These are phyloP conservation scores for Wickerhamomyces alni DNA, from an alignment of 805 yeast genomes.

Conservation along the genomic window DNA sequence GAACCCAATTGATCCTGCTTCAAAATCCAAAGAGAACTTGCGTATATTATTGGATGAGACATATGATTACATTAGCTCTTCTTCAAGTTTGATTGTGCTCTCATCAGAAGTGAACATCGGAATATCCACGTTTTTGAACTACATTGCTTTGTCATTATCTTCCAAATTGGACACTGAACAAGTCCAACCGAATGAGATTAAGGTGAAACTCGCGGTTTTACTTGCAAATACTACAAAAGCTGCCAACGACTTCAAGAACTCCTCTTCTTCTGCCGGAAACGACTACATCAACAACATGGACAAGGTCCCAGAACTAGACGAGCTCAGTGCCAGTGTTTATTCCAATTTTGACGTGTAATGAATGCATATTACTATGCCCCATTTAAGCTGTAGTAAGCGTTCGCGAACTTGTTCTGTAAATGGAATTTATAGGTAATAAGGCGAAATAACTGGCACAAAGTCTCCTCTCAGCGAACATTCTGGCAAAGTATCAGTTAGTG, in stretches of 20 bases:
- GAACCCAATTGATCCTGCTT: slow-evolving; percentile 1
- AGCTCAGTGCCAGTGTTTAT: slow-evolving; percentile 84
- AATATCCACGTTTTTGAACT: slow-evolving; percentile 30
- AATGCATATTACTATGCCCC: no score
- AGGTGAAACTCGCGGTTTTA: slow-evolving; percentile 58
- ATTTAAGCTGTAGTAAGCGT: no score
- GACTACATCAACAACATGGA: slow-evolving; percentile 42
- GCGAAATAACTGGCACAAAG: no score
- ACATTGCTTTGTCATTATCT: slow-evolving; percentile 14
- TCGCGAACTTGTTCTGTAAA: no score
- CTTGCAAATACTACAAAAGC: slow-evolving; percentile 67
- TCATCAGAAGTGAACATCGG: slow-evolving; percentile 29
- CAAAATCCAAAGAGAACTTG: slow-evolving; percentile 24
- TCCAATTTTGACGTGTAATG: slow-evolving; percentile 53
- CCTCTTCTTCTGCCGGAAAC: slow-evolving; percentile 26
- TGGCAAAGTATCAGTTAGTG: no score
- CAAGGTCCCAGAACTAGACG: slow-evolving; percentile 63
- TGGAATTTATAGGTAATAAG: no score
- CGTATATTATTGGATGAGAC: slow-evolving; percentile 37
- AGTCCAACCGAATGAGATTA: slow-evolving; percentile 19
- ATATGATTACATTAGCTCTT: slow-evolving; percentile 33
- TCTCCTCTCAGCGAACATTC: background rate
- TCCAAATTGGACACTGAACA: slow-evolving; percentile 8
- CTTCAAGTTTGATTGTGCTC: slow-evolving; percentile 28
- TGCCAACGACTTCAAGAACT: slow-evolving; percentile 46